phyloP scores from a whole-genome alignment of 768 basidiomycete genomes.

The Sarcodon aspratus region DNA sequence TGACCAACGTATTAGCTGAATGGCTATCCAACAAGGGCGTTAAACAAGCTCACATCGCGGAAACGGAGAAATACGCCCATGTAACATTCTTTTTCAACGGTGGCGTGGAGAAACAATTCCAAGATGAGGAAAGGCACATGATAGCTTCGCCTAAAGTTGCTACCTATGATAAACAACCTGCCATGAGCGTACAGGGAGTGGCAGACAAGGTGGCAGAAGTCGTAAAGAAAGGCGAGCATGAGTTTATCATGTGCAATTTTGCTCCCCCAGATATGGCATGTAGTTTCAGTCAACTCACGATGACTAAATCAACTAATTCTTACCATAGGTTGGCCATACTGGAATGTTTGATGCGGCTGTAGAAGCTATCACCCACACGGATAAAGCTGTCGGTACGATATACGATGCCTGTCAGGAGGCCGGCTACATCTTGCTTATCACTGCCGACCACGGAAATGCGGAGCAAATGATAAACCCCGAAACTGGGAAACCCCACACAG shows the following conservation, averaged over 20 bases:
- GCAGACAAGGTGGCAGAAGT: slow-evolving; percentile 90
- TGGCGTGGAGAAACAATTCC: slow-evolving; percentile 88
- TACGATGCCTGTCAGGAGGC: slow-evolving; percentile 77
- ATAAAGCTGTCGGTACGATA: slow-evolving; percentile 80
- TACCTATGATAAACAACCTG: slow-evolving; percentile 86
- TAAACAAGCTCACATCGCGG: slow-evolving; percentile 84
- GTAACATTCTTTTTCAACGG: slow-evolving; percentile 99
- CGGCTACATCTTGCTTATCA: slow-evolving; percentile 80
- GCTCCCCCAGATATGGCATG: slow-evolving; percentile 92
- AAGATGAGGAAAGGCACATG: slow-evolving; percentile 74
- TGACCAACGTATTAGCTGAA: slow-evolving; percentile 93
- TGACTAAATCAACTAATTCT: neutral
- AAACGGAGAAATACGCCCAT: slow-evolving; percentile 98
- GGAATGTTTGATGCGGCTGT: slow-evolving; percentile 89
- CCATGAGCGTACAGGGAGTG: slow-evolving; percentile 82
- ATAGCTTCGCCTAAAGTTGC: slow-evolving; percentile 89
- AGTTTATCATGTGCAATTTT: slow-evolving; percentile 97
- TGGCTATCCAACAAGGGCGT: slow-evolving; percentile 72
- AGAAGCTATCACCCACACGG: slow-evolving; percentile 77
- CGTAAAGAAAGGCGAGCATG: slow-evolving; percentile 53
- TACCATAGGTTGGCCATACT: slow-evolving; percentile 76
- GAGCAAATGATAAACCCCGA: slow-evolving; percentile 85
- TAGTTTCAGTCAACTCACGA: slow-evolving; percentile 1
- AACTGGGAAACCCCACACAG: slow-evolving; percentile 83
- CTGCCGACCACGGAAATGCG: slow-evolving; percentile 93